Evolutionary conservation across 495 filamentous ascomycete species (phyloP).

Genomic region (Aspergillus steynii): DNA sequence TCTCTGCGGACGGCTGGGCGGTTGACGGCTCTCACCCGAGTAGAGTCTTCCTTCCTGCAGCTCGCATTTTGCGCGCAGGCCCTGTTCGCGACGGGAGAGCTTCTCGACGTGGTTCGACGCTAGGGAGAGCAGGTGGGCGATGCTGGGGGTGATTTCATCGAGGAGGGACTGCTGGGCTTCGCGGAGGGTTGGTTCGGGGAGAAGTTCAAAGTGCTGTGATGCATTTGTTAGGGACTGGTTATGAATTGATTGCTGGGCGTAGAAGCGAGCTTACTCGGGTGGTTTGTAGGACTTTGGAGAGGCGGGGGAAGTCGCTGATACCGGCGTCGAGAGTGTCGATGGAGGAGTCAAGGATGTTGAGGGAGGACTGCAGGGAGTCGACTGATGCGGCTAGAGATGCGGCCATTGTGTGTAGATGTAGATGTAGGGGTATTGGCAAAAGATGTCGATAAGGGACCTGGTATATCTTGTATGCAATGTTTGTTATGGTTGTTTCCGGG

Average conservation of each 20-base stretch:
- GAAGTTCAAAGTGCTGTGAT: slow-evolving; percentile 76
- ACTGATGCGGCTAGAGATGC: slow-evolving; percentile 64
- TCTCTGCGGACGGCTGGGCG: slow-evolving; percentile 20
- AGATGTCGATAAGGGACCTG: too few relatives aligned
- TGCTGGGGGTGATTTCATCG: slow-evolving; percentile 73
- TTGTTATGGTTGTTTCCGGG: slow-evolving; percentile 36
- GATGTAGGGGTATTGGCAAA: not conserved
- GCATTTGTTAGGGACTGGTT: slow-evolving; percentile 2
- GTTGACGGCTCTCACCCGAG: slow-evolving; percentile 36
- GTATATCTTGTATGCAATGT: slow-evolving; percentile 1
- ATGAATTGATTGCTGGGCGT: not conserved
- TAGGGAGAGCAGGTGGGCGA: slow-evolving; percentile 63
- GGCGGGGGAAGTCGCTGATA: slow-evolving; percentile 71
- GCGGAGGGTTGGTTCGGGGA: slow-evolving; percentile 65
- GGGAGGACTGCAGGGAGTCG: slow-evolving; percentile 66
- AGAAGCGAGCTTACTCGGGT: slow-evolving; percentile 53
- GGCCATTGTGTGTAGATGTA: slow-evolving; percentile 32
- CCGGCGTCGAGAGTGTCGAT: slow-evolving; percentile 72
- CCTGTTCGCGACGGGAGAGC: slow-evolving; percentile 68
- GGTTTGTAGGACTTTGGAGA: slow-evolving; percentile 68
- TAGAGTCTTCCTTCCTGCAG: slow-evolving; percentile 67
- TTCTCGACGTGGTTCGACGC: slow-evolving; percentile 70
- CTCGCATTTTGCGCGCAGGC: slow-evolving; percentile 68
- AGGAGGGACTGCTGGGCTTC: slow-evolving; percentile 68
- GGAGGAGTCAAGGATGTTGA: slow-evolving; percentile 70